Conservation (phyloP, 441 rosid genomes). For the Lepidium campestre region DNA sequence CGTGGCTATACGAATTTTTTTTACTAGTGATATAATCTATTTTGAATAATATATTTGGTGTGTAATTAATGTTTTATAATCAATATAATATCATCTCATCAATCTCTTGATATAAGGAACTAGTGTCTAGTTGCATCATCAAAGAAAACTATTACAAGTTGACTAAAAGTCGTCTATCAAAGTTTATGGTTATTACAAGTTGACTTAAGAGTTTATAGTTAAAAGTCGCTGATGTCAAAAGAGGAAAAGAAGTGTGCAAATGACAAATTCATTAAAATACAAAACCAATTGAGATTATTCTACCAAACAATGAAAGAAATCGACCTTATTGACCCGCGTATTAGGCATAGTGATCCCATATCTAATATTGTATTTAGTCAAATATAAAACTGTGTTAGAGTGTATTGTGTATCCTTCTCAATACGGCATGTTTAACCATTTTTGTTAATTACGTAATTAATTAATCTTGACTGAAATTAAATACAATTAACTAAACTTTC, state of each 20-base stretch:
- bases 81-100: neutral
- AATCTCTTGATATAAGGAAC: neutral
- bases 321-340: constrained; percentile 3
- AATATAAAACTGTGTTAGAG: neutral
- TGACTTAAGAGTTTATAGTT: neutral
- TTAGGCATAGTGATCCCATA: neutral
- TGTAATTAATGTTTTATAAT: neutral
- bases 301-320: neutral
- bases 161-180: neutral
- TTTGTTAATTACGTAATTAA: neutral
- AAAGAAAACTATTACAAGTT: neutral
- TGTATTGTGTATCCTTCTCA: neutral
- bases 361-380: neutral
- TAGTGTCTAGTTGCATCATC: neutral
- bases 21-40: too few relatives aligned
- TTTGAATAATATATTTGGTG: neutral
- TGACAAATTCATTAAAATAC: neutral
- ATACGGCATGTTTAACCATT: constrained; percentile 1
- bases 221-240: too few relatives aligned
- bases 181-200: constrained; percentile 5
- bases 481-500: neutral
- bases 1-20: too few relatives aligned
- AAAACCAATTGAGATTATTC: neutral
- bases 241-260: neutral
- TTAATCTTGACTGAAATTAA: neutral